These are phyloP conservation scores for Termitomyces sp. DNA, from an alignment of 768 basidiomycete species.

Conservation along the genomic window DNA sequence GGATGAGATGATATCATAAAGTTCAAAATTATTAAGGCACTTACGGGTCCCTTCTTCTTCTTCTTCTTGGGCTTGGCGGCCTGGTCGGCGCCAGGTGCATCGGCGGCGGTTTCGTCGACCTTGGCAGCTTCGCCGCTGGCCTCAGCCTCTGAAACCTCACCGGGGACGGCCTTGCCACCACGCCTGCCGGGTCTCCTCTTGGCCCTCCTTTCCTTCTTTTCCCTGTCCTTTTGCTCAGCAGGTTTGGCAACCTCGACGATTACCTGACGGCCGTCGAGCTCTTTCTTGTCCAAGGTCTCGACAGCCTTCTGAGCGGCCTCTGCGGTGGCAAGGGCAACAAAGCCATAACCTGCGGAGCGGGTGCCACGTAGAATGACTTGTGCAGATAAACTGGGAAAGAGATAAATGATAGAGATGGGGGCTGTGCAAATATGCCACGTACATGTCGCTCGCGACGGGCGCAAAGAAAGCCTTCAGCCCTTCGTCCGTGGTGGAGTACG, in stretches of 20 bases:
- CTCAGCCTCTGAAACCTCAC: constrained; percentile 87
- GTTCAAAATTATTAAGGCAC: constrained; percentile 18
- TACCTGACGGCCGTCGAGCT: constrained; percentile 84
- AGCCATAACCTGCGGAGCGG: constrained; percentile 89
- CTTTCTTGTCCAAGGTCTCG: constrained; percentile 77
- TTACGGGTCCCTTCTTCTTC: constrained; percentile 66
- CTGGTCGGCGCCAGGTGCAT: constrained; percentile 53
- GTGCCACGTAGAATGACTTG: constrained; percentile 83
- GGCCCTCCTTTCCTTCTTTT: constrained; percentile 70
- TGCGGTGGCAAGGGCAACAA: constrained; percentile 75
- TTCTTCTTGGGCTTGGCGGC: constrained; percentile 82
- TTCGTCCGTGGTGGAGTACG: constrained; percentile 90
- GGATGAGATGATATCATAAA: constrained; percentile 18
- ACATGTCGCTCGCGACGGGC: constrained; percentile 85
- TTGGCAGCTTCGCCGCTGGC: constrained; percentile 71
- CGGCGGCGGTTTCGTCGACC: constrained; percentile 44
- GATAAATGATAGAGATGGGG: constrained; percentile 27
- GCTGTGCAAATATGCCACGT: constrained; percentile 46
- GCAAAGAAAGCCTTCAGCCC: constrained; percentile 93
- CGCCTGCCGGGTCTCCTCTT: constrained; percentile 84
- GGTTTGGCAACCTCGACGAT: constrained; percentile 94
- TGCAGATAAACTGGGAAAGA: constrained; percentile 58
- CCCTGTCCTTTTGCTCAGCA: constrained; percentile 79
- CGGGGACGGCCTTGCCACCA: constrained; percentile 80
- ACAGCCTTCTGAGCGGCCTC: constrained; percentile 87